phyloP scores from a whole-genome alignment of 306 rosid genomes.

The Citrullus colocynthis region DNA sequence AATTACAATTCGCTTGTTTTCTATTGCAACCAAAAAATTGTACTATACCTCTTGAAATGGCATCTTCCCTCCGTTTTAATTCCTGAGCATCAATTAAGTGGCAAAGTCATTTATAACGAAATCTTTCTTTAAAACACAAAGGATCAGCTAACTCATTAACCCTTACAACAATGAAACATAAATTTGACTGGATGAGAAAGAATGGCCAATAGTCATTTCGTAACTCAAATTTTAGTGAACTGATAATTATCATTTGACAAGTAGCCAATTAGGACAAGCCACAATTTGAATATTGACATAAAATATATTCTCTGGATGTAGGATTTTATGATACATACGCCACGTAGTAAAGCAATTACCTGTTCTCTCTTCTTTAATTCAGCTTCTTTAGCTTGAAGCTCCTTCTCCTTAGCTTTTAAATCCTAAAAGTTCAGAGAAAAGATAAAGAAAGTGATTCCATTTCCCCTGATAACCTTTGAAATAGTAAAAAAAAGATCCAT shows the following conservation, averaged over 20 bases:
- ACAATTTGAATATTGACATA: not conserved
- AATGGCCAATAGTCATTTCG: not conserved
- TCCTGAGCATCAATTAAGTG: slow-evolving; percentile 34
- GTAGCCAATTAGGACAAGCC: not conserved
- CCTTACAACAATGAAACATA: not conserved
- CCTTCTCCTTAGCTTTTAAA: slow-evolving; percentile 64
- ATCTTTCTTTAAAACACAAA: not conserved
- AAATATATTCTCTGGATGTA: not conserved
- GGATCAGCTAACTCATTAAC: slow-evolving; percentile 12
- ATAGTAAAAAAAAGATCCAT: not conserved
- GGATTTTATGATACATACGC: not conserved
- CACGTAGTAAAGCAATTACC: slow-evolving; percentile 25
- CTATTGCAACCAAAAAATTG: slow-evolving; percentile 15
- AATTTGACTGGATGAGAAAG: not conserved
- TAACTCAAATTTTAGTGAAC: not conserved
- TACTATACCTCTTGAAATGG: slow-evolving; percentile 53
- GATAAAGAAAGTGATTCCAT: not conserved
- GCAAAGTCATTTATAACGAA: not conserved
- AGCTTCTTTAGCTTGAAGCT: slow-evolving; percentile 74
- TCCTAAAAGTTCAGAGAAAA: slow-evolving; percentile 24
- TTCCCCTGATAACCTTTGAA: not conserved
- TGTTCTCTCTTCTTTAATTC: slow-evolving; percentile 82
- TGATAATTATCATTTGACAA: not conserved
- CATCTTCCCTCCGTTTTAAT: slow-evolving; percentile 69
- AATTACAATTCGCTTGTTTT: slow-evolving; percentile 5